Conservation (phyloP, 768 basidiomycete species). For the Favolaschia claudopus region DNA sequence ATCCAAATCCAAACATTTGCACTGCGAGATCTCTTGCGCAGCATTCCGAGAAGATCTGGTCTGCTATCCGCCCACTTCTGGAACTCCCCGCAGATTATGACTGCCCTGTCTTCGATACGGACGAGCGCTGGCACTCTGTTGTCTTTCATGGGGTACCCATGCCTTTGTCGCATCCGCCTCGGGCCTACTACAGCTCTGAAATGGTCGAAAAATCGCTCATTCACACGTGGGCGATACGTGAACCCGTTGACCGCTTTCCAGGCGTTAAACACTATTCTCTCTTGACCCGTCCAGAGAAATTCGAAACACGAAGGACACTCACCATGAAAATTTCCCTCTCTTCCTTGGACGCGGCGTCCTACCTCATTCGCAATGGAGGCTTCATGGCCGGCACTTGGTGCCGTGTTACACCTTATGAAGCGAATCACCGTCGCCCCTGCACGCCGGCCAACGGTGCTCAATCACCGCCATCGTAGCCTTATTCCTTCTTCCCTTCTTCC, state of each 20-base stretch:
- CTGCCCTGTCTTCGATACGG: not conserved
- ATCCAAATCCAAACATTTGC: not conserved
- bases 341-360: not conserved
- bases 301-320: not conserved
- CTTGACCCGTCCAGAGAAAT: not conserved
- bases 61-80: not conserved
- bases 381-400: not conserved
- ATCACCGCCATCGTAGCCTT: too few species aligned
- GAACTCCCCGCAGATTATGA: not conserved
- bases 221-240: too few species aligned
- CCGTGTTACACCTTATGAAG: not conserved
- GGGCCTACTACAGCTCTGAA: too few species aligned
- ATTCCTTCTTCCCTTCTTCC: too few species aligned
- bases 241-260: not conserved
- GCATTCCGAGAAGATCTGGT: not conserved
- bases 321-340: not conserved
- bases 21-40: not conserved
- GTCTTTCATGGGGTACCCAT: constrained; percentile 9
- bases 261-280: not conserved
- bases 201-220: too few species aligned
- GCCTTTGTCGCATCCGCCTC: not conserved
- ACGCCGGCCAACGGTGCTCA: too few species aligned
- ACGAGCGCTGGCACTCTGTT: constrained; percentile 1
- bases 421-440: too few species aligned
- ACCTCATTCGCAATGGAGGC: not conserved